Base-by-base conservation (phyloP, 176 grass and related monocot genomes). In the Aechmea fasciata region DNA sequence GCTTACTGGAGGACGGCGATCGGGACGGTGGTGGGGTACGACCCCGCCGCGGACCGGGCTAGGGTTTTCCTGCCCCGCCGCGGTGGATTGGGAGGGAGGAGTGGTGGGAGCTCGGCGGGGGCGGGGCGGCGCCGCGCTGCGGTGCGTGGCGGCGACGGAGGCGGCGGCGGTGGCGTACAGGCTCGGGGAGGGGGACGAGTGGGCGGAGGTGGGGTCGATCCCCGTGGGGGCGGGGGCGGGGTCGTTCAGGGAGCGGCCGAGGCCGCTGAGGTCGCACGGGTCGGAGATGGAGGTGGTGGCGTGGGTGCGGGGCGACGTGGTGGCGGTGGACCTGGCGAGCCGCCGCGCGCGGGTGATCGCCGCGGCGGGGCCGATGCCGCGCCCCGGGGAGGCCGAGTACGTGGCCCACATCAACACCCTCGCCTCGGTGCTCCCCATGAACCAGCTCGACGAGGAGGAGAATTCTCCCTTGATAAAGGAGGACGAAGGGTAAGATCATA, bases 361-460 rank as follows among this genome's bases (percentile, higher is more conserved):
- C 14, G 33, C 78, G 68, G 68, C 8, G 11, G 23, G 15, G 4
- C n/a, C 54, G 18, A 24, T 28, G 57, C 59, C 17, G 12, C 25
- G 22, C 70, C 53, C 14, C 49, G 33, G 1, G 0, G 49, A 24
- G 65, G 28, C 13, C 6, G 80, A 74, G 57, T 83, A 65, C 70
- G 70, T 69, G 17, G 70, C 55, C 23, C 80, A 90, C 80, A 85
- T 75, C 77, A 90, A 85, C 80, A 86, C 87, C 22, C 87, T 90
- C 5, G 80, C 83, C 26, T 28, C 73, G 1, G 24, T 90, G 5
- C 77, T 75, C 54, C 33, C 33, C 33, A 41, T 41, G 33, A 41
- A 41, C 5, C 33, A 6, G 5, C 33, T 41, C 33, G 33, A 41
- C 33, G 33, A 41, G 5, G 33, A 41, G 5, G 29, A 33, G 3